Conservation (phyloP, 257 asterid genomes). For the Solanum lycopersicoides region DNA sequence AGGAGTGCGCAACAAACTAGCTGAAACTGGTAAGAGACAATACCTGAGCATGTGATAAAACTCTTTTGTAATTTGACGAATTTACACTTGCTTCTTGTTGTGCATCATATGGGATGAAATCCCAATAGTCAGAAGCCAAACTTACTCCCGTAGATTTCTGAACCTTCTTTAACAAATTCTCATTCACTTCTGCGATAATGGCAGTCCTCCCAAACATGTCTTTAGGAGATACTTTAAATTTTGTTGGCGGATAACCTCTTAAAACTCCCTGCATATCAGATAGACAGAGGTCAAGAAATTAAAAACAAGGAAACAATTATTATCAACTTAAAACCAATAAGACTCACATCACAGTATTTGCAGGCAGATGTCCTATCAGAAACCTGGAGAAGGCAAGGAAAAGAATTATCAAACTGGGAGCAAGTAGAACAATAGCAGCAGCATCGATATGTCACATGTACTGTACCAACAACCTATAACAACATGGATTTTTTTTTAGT, state of each 20-base stretch:
- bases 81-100: conserved; percentile 16
- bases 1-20: background rate
- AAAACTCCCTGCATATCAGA: conserved; percentile 50
- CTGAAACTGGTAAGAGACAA: conserved; percentile 5
- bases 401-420: conserved; percentile 10
- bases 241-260: conserved; percentile 61
- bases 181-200: conserved; percentile 59
- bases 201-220: conserved; percentile 65
- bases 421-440: background rate
- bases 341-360: conserved; percentile 85
- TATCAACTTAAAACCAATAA: conserved; percentile 1
- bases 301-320: background rate
- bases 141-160: conserved; percentile 2
- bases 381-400: conserved; percentile 39
- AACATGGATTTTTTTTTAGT: background rate
- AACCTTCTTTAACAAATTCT: conserved; percentile 5
- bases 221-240: conserved; percentile 62
- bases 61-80: conserved; percentile 32
- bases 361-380: conserved; percentile 33
- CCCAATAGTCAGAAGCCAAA: conserved; percentile 83
- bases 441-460: background rate
- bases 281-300: conserved; percentile 14
- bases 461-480: background rate
- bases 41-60: conserved; percentile 80
- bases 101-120: conserved; percentile 57